These are phyloP conservation scores for Silene conica DNA, from an alignment of 148 eudicot genomes.

Conservation along the genomic window DNA sequence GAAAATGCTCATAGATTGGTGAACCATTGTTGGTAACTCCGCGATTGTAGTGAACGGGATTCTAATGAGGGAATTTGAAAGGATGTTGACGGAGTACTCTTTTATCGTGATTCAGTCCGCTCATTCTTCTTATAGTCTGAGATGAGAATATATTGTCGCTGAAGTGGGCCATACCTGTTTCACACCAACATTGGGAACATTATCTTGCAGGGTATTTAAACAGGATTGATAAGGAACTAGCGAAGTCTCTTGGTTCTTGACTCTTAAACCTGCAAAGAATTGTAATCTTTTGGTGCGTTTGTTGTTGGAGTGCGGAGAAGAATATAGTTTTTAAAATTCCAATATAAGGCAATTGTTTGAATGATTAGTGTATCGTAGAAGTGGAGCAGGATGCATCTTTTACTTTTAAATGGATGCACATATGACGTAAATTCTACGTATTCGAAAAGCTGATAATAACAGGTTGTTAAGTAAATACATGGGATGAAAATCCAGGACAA, in stretches of 20 bases:
- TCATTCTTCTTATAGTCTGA: no score
- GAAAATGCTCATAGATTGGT: not conserved
- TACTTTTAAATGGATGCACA: conserved; percentile 33
- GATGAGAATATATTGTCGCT: no score
- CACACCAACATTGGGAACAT: not conserved
- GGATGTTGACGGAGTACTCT: not conserved
- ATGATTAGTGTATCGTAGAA: conserved; percentile 32
- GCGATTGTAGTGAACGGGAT: not conserved
- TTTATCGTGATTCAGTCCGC: not conserved
- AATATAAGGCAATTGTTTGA: conserved; percentile 18
- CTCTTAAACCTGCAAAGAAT: no score
- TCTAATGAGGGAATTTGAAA: not conserved
- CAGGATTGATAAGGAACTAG: not conserved
- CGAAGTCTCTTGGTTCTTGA: no score
- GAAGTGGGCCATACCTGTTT: no score
- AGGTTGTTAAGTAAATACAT: conserved; percentile 62
- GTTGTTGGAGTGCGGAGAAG: no score
- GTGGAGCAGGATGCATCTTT: conserved; percentile 33
- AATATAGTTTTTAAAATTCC: not conserved
- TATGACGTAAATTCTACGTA: conserved; percentile 30
- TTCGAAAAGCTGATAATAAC: conserved; percentile 39
- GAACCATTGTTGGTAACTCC: not conserved
- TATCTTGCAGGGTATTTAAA: not conserved
- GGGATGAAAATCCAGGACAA: conserved; percentile 63
- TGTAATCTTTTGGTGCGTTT: not conserved